Conservation (phyloP, 2,329 filamentous ascomycete genomes). For the Cordyceps pruinosa region DNA sequence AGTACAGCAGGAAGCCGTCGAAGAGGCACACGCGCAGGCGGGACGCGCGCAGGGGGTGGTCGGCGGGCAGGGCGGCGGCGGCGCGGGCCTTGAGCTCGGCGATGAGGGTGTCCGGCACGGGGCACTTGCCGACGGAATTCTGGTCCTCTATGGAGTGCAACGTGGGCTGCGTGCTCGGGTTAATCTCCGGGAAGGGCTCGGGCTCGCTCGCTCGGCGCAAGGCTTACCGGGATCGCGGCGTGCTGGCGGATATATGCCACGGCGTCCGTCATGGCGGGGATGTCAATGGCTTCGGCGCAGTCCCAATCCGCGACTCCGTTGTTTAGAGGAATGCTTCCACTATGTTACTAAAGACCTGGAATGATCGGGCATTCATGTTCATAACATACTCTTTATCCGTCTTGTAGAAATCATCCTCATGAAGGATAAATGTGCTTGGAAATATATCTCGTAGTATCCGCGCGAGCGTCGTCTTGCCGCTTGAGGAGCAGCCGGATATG, state of each 20-base stretch:
- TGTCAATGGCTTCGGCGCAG: slow-evolving; percentile 70
- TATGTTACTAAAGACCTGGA: neutral
- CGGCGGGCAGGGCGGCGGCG: slow-evolving; percentile 36
- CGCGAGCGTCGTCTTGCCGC: slow-evolving; percentile 90
- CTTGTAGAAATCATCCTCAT: slow-evolving; percentile 94
- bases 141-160: slow-evolving; percentile 46
- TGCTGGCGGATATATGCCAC: slow-evolving; percentile 63
- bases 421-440: slow-evolving; percentile 71
- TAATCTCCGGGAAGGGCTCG: neutral
- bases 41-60: slow-evolving; percentile 29
- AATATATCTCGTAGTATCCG: slow-evolving; percentile 79
- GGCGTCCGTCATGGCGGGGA: slow-evolving; percentile 59
- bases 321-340: slow-evolving; percentile 38
- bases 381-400: slow-evolving; percentile 60
- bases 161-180: slow-evolving; percentile 18
- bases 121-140: slow-evolving; percentile 51
- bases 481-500: slow-evolving; percentile 84
- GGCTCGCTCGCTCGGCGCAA: neutral
- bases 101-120: slow-evolving; percentile 43
- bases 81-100: slow-evolving; percentile 41
- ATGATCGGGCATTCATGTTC: too few species aligned
- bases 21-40: slow-evolving; percentile 59
- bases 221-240: slow-evolving; percentile 56
- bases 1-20: slow-evolving; percentile 84
- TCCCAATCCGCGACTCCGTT: slow-evolving; percentile 81